Percentiles rank a stretch among this genome's conserved stretches.
These are phyloP conservation scores for Symbiodinium natans DNA, from an alignment of 73 alveolate genomes.

Conservation along the genomic window DNA sequence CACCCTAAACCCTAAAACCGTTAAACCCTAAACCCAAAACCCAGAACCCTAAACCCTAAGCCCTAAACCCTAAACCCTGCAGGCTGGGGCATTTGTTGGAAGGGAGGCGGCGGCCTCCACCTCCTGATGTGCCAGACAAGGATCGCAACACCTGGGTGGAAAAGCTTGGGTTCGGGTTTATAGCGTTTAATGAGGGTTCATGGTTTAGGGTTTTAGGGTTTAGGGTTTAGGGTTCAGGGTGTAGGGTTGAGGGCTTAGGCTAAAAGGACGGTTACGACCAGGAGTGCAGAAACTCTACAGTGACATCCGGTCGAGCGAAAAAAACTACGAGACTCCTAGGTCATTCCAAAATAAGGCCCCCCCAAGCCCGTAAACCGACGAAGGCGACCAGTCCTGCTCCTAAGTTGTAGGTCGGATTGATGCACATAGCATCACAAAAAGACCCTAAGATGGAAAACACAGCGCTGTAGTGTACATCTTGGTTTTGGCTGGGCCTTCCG, in stretches of 20 bases:
- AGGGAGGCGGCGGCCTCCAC: constrained; percentile 82
- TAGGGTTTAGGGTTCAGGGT: neutral
- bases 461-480: neutral
- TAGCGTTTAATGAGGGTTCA: neutral
- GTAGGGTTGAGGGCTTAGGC: too few relatives aligned
- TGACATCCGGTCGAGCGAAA: too few relatives aligned
- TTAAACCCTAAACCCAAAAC: too few relatives aligned
- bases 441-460: neutral
- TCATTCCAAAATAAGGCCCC: too few relatives aligned
- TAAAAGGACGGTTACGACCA: too few relatives aligned
- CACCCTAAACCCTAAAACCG: too few relatives aligned
- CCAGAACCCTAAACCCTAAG: too few relatives aligned
- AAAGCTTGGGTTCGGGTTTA: neutral
- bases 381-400: too few relatives aligned
- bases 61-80: neutral
- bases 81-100: constrained; percentile 89
- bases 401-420: too few relatives aligned
- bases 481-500: neutral
- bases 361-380: too few relatives aligned
- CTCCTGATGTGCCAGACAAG: constrained; percentile 85
- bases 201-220: neutral
- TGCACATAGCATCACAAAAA: neutral
- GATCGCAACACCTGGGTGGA: neutral
- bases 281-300: too few relatives aligned
- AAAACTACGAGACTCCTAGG: too few relatives aligned